phyloP scores from a whole-genome alignment of 257 asterid species.

The Petrea volubilis region DNA sequence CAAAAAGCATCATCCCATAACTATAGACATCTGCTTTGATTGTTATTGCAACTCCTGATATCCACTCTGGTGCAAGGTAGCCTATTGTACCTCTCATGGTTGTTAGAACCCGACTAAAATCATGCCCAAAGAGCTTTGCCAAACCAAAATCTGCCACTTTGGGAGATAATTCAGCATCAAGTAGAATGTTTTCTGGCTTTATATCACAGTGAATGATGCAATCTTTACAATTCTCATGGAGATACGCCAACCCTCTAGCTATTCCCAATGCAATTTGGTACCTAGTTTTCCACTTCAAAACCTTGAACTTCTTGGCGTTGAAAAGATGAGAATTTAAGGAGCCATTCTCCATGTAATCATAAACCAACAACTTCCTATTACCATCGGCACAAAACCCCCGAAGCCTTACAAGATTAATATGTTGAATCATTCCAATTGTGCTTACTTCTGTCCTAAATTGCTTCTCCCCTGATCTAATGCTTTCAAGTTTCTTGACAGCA shows the following conservation, averaged over 20 bases:
- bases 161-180: slow-evolving; percentile 19
- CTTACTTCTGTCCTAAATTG: slow-evolving; percentile 29
- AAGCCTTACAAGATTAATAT: slow-evolving; percentile 35
- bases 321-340: slow-evolving; percentile 29
- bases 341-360: slow-evolving; percentile 29
- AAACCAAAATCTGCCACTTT: slow-evolving; percentile 30
- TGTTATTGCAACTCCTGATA: slow-evolving; percentile 19
- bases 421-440: slow-evolving; percentile 30
- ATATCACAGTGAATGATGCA: slow-evolving; percentile 37
- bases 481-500: slow-evolving; percentile 32
- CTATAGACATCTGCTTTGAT: slow-evolving; percentile 33
- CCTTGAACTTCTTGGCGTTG: neutral
- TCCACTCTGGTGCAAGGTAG: slow-evolving; percentile 26
- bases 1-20: slow-evolving; percentile 28
- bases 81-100: slow-evolving; percentile 30
- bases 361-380: slow-evolving; percentile 25
- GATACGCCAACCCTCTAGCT: slow-evolving; percentile 31
- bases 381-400: slow-evolving; percentile 33
- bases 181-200: slow-evolving; percentile 32
- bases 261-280: slow-evolving; percentile 30
- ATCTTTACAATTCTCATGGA: slow-evolving; percentile 35
- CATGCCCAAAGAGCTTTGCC: slow-evolving; percentile 30
- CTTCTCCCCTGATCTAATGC: slow-evolving; percentile 31
- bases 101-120: slow-evolving; percentile 29
- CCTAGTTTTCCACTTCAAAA: slow-evolving; percentile 26